Base-by-base conservation (phyloP, 2,329 filamentous ascomycete genomes). In the Purpureocillium takamizusanense region DNA sequence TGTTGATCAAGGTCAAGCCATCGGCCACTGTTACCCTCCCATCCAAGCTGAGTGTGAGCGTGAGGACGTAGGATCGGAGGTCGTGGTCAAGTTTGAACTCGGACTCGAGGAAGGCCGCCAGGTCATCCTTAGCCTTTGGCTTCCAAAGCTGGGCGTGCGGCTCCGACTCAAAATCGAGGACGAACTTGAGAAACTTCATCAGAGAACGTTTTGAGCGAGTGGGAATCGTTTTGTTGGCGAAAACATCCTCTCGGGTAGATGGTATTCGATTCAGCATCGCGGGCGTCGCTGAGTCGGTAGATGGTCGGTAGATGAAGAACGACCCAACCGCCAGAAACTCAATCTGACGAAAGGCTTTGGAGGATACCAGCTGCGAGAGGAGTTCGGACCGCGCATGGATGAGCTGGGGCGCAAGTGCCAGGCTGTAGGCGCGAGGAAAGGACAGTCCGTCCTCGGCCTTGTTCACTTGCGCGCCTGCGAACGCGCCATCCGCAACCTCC, bases 101-200 rank as follows among this genome's bases (percentile, higher is more conserved):
- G 7, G 65, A 65, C 12, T 65, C 65, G 31, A 84, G 67, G 50
- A 85, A 86, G 4, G 64, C 58, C 3, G 68, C 58, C 35, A 90
- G 72, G 0, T 72, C 65, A 37, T 62, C 60, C 11, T 69, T 58
- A 21, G 78, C 74, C 37, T 76, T 66, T 2, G 65, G 51, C 42
- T 77, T 61, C 82, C 82, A 87, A 3, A 68, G 50, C 37, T 72
- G 72, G 36, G 51, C 58, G 52, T 76, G 75, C 37, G 57, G 56
- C 38, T 69, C 65, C n/a, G 62, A 74, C 48, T 84, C 76, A 51
- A 81, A 82, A 50, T 87, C 76, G 42, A 80, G 69, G 38, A 95
- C 83, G 55, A 92, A 90, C 58, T 90, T 89, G 52, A 97, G 72
- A 52, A 95, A 94, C 60, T 94, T 94, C 83, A 95, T 95, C 52